Base-by-base conservation (phyloP, 1,139 yeast species). In the Debaryomyces subglobosus region DNA sequence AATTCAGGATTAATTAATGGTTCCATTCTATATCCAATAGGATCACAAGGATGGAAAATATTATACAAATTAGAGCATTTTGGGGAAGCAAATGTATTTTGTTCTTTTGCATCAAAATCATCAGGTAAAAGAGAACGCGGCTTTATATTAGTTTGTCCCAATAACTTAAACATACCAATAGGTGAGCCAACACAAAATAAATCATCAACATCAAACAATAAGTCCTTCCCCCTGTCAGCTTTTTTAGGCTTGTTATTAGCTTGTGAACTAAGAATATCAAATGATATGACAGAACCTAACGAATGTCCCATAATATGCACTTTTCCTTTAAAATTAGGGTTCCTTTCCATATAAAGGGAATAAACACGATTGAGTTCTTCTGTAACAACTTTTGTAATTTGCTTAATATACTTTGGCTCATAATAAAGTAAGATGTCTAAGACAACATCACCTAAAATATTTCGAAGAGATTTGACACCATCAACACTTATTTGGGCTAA, bases 221-320 rank as follows among this genome's bases (percentile, higher is more conserved):
- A 71, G 34, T 76, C 74, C 20, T 61, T 62, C 21, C 50, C 55
- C 3, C 57, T 58, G 30, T 42, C 36, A 45, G 64, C 62, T 39
- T 59, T 44, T 41, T 40, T 54, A n/a, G 41, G 52, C 40, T 45
- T 46, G 48, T 64, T 58, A 41, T 67, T 64, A 1, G 84, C 82
- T 61, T 87, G 95, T 27, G 72, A 63, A 1, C 88, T 74, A 35
- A 91, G 65, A 34, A 94, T 74, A 64, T 94, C 99, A 56, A 89
- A 82, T 1, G 87, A 79, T 47, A 94, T 89, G 0, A 94, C 86
- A 15, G 96, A 86, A 0, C 99, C 99, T 24, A 94, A 69, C 0
- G 97, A 91, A 65, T 94, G 99, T 1, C 97, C 98, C 59, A 94
- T 72, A 2, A 94, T 65, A 58, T 92, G 91, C 0, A 91, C 85